Conservation (phyloP, 2,329 filamentous ascomycete species). For the Aspergillus latus region DNA sequence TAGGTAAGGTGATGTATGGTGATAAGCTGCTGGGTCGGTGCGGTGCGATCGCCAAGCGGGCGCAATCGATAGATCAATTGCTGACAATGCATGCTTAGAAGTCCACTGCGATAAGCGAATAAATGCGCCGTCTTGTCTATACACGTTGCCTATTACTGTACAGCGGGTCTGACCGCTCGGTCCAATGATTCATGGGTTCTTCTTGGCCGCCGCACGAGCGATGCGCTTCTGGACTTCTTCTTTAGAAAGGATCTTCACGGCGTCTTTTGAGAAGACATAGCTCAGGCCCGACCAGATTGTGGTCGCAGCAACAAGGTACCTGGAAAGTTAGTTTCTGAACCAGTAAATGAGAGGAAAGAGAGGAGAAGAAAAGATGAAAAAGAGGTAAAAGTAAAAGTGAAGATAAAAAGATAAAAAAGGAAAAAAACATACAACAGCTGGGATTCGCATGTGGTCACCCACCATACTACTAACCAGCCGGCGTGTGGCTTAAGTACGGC, state of each 20-base stretch:
- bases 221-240: slow-evolving; percentile 41
- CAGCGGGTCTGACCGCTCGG: background rate
- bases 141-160: background rate
- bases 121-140: background rate
- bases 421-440: slow-evolving; percentile 45
- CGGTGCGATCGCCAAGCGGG: background rate
- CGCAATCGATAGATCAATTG: background rate
- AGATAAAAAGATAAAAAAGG: slow-evolving; percentile 9
- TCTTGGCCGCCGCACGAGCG: slow-evolving; percentile 30
- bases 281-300: slow-evolving; percentile 93
- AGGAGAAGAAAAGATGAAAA: background rate
- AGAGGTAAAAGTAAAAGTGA: background rate
- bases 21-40: background rate
- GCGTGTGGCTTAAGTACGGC: slow-evolving; percentile 51
- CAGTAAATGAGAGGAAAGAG: too few species aligned
- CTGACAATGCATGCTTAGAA: background rate
- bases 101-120: background rate
- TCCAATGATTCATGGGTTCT: slow-evolving; percentile 12
- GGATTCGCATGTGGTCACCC: slow-evolving; percentile 51
- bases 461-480: slow-evolving; percentile 51
- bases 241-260: slow-evolving; percentile 75
- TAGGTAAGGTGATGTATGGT: background rate
- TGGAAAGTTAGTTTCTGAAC: slow-evolving; percentile 40
- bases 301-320: slow-evolving; percentile 81
- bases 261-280: slow-evolving; percentile 87